Evolutionary conservation across 1,284 basidiomycete genomes (phyloP), one percentile per base, ranked within the genome.

Genomic region (Cryptococcus floricola): DNA sequence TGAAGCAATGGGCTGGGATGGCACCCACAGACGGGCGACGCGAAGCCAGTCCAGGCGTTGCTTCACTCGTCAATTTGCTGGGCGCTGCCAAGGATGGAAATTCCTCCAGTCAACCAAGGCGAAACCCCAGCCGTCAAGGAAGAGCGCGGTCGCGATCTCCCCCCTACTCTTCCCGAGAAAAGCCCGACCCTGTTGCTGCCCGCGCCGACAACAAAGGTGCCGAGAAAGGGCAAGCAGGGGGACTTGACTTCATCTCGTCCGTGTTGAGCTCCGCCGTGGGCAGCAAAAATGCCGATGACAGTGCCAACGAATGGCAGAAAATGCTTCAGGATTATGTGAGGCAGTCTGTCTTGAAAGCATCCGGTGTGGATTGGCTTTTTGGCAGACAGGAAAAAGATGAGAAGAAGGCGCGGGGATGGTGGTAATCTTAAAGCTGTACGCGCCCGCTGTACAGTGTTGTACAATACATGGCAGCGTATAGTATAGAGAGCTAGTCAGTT

Each of bases 301-400:
- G 41, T 6, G 60, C 54, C 4, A 59, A 56, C 16, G 61, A 61
- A 19, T 63, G 62, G 52, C 58, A 64, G 39, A 61, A 60, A 14
- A 57, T 61, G 9, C 69, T 75, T 1, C 69, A 71, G 58, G 66
- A 66, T 44, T 75, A 64, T 44, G 73, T 75, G 31, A 68, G 67
- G 47, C 56, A 58, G 27, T 63, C 70, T 1, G 48, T 73, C 41
- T 57, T 60, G 14, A 64, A 66, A 41, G 73, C 69, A 2, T 57
- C 68, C 0, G 70, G 69, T 1, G 57, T 74, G 19, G 70, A 71
- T 18, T 73, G 71, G 70, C 57, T 73, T 18, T 53, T 73, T 16
- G 63, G 58, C 19, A 37, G 12, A 28, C 28, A 18, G n/a, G 23
- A 42, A 14, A 53, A 49, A 31, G 52, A 54, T 27, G 56, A 60